phyloP scores from a whole-genome alignment of 768 basidiomycete genomes.

The Podaxis sp. region DNA sequence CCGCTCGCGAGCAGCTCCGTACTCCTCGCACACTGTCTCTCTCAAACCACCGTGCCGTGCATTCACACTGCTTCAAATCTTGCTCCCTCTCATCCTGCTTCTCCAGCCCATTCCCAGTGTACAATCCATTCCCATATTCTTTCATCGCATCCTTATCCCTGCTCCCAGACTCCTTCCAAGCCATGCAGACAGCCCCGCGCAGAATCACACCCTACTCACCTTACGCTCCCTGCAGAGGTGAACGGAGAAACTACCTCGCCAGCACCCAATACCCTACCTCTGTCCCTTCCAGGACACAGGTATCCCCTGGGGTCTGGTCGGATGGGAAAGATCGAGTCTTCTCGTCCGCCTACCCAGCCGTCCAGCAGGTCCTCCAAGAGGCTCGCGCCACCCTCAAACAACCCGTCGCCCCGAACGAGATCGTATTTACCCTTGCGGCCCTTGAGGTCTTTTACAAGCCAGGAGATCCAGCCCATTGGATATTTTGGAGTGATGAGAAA shows the following conservation, averaged over 20 bases:
- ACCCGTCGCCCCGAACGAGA: conserved; percentile 37
- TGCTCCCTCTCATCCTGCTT: conserved; percentile 4
- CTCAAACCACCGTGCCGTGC: conserved; percentile 17
- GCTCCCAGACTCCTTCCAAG: conserved; percentile 13
- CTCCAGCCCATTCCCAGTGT: conserved; percentile 6
- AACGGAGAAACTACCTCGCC: conserved; percentile 16
- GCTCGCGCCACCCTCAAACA: conserved; percentile 38
- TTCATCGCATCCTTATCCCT: background rate
- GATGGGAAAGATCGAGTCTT: conserved; percentile 37
- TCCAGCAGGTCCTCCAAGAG: conserved; percentile 44
- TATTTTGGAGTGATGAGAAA: conserved; percentile 59
- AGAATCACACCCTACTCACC: conserved; percentile 22
- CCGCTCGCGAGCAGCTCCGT: conserved; percentile 23
- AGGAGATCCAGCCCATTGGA: conserved; percentile 55
- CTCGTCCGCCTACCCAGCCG: conserved; percentile 47
- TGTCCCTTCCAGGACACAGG: conserved; percentile 25
- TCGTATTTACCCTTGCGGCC: conserved; percentile 57
- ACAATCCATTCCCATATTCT: background rate
- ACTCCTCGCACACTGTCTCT: conserved; percentile 25
- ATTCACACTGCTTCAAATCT: background rate
- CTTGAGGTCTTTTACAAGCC: conserved; percentile 57
- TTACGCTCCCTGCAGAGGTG: conserved; percentile 19
- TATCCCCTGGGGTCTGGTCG: conserved; percentile 37
- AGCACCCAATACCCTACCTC: conserved; percentile 21
- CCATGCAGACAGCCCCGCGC: conserved; percentile 16